Evolutionary conservation across 1,139 yeast species (phyloP).

Genomic region (Geotrichum histeridarum): DNA sequence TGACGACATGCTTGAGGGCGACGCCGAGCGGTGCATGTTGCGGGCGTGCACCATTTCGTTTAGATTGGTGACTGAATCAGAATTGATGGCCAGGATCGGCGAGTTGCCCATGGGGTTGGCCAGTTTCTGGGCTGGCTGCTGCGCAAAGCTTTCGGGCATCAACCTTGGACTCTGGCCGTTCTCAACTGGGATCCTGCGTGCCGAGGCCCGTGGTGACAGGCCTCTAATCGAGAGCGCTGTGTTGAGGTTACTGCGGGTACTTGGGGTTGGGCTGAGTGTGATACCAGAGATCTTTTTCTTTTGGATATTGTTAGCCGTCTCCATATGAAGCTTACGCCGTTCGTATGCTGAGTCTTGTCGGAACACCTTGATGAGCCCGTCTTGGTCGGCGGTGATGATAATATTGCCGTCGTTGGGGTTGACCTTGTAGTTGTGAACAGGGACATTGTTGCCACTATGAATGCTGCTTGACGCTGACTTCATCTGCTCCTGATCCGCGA

Average conservation of each 20-base stretch:
- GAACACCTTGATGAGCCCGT: slow-evolving; percentile 69
- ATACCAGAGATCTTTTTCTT: neutral
- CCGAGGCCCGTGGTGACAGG: neutral
- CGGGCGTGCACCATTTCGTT: neutral
- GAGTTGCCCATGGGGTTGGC: neutral
- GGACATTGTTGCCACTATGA: neutral
- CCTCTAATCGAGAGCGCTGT: neutral
- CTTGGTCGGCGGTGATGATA: slow-evolving; percentile 71
- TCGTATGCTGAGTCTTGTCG: slow-evolving; percentile 65
- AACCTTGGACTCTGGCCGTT: neutral
- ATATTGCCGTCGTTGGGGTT: slow-evolving; percentile 39
- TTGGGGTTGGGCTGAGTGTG: neutral
- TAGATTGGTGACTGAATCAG: neutral
- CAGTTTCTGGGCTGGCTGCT: neutral
- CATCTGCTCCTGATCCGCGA: neutral
- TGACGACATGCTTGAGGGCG: neutral
- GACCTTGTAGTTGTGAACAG: slow-evolving; percentile 5
- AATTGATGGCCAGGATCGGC: neutral
- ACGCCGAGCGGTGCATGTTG: neutral
- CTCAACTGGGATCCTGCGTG: neutral
- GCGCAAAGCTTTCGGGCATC: neutral
- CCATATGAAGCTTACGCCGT: slow-evolving; percentile 25
- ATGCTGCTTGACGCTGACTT: neutral
- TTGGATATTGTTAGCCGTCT: slow-evolving; percentile 4
- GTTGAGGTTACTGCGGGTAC: neutral